These are phyloP conservation scores for Obelidium mucronatum DNA, from an alignment of 192 early-diverging fungal genomes.

Conservation along the genomic window DNA sequence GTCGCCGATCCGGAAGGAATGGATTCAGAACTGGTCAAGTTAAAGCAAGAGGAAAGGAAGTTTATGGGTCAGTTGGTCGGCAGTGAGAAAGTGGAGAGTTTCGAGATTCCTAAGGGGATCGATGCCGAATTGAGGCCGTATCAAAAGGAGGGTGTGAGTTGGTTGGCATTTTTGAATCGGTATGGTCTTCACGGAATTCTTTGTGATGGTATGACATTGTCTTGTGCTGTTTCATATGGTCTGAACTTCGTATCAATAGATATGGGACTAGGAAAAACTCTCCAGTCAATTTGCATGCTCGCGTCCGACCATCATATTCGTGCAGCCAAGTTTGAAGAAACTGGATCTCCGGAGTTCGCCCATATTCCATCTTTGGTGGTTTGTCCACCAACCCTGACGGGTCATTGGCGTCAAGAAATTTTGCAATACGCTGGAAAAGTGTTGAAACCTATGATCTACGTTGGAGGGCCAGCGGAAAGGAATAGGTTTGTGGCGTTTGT, in stretches of 20 bases:
- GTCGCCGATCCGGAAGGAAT: slow-evolving; percentile 94
- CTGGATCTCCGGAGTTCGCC: slow-evolving; percentile 63
- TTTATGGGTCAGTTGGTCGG: slow-evolving; percentile 96
- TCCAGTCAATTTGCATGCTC: slow-evolving; percentile 96
- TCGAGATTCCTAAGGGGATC: slow-evolving; percentile 85
- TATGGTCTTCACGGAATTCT: slow-evolving; percentile 97
- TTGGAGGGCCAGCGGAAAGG: slow-evolving; percentile 82
- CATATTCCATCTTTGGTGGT: slow-evolving; percentile 91
- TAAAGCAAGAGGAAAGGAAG: slow-evolving; percentile 87
- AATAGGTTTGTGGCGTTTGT: slow-evolving; percentile 52
- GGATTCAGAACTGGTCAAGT: slow-evolving; percentile 74
- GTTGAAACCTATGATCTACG: slow-evolving; percentile 85
- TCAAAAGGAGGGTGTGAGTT: slow-evolving; percentile 98
- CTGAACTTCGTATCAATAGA: slow-evolving; percentile 53
- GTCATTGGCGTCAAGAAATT: slow-evolving; percentile 98
- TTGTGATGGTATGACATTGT: slow-evolving; percentile 77
- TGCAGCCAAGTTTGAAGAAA: slow-evolving; percentile 59
- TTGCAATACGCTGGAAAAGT: slow-evolving; percentile 71
- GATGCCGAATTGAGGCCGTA: slow-evolving; percentile 93
- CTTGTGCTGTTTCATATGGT: slow-evolving; percentile 4
- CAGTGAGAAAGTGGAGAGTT: slow-evolving; percentile 85
- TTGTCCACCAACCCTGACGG: slow-evolving; percentile 93
- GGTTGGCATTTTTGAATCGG: slow-evolving; percentile 96
- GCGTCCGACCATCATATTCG: slow-evolving; percentile 87
- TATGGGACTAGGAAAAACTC: slow-evolving; percentile 98